Evolutionary conservation across 305 asterid species (phyloP).

Genomic region (Stenogyne calaminthoides): DNA sequence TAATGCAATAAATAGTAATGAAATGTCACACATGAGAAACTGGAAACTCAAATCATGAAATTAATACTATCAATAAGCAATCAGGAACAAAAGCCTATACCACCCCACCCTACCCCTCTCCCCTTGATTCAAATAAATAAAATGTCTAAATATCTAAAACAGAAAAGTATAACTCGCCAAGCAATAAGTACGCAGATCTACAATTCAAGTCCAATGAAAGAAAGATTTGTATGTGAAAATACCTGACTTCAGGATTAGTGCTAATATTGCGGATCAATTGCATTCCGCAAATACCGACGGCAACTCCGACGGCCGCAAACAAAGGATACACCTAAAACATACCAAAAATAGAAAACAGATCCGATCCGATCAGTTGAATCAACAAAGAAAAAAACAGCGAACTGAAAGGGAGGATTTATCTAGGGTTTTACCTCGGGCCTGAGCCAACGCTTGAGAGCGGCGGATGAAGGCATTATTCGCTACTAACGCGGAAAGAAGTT

Average conservation of each 20-base stretch:
- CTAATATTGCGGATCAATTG: slow-evolving; percentile 79
- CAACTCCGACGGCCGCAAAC: slow-evolving; percentile 81
- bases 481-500: slow-evolving; percentile 23
- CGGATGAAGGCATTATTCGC: slow-evolving; percentile 64
- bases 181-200: slow-evolving; percentile 27
- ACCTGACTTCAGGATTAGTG: slow-evolving; percentile 94
- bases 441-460: slow-evolving; percentile 71
- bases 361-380: slow-evolving; percentile 22
- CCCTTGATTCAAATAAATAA: neutral
- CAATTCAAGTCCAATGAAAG: neutral
- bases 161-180: neutral
- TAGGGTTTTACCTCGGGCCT: slow-evolving; percentile 79
- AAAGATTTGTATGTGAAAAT: neutral
- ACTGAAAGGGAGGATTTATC: slow-evolving; percentile 15
- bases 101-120: neutral
- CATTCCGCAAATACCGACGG: slow-evolving; percentile 89
- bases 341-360: slow-evolving; percentile 34
- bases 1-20: neutral
- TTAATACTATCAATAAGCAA: neutral
- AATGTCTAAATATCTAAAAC: neutral
- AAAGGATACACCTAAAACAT: slow-evolving; percentile 68
- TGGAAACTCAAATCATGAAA: neutral
- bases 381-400: neutral
- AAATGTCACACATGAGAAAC: neutral
- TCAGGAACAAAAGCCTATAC: neutral